Conservation (phyloP, 2,329 filamentous ascomycete genomes). For the Elsinoe perseae region DNA sequence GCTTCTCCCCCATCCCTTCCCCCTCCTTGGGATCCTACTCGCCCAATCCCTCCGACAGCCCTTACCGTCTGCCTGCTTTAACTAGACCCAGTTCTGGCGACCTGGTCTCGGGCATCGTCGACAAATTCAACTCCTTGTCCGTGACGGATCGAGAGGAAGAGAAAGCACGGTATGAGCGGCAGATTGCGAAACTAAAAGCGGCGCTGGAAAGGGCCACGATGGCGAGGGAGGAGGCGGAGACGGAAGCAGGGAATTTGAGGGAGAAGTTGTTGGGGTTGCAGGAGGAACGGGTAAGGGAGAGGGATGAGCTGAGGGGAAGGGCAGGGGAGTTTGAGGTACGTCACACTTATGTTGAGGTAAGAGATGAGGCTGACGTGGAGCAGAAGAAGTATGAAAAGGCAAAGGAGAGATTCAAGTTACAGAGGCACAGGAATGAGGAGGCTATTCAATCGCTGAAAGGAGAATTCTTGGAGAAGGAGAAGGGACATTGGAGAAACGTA, state of each 20-base stretch:
- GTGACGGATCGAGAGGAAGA: conserved; percentile 41
- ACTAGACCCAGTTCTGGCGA: conserved; percentile 28
- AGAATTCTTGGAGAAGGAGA: conserved; percentile 56
- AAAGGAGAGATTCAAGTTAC: conserved; percentile 21
- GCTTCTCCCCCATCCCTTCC: not conserved
- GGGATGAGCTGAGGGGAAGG: conserved; percentile 54
- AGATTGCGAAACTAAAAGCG: conserved; percentile 36
- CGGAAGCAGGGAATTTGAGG: conserved; percentile 55
- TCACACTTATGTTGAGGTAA: conserved; percentile 14
- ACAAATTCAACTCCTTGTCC: conserved; percentile 64
- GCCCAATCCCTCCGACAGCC: conserved; percentile 39
- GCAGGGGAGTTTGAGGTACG: conserved; percentile 21
- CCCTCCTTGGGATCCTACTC: not conserved
- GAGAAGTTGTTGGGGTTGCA: conserved; percentile 53
- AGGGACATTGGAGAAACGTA: conserved; percentile 46
- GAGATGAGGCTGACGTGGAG: not conserved
- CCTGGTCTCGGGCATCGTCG: conserved; percentile 42
- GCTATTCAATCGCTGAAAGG: conserved; percentile 29
- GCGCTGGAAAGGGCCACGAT: conserved; percentile 39
- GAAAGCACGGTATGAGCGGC: conserved; percentile 28
- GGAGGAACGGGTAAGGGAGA: conserved; percentile 59
- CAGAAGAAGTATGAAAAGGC: conserved; percentile 22
- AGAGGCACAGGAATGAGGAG: conserved; percentile 34
- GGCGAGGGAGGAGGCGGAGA: conserved; percentile 58
- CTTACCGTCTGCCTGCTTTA: conserved; percentile 28